Evolutionary conservation across 148 eudicot genomes (phyloP), one percentile per base, ranked within the genome.

Genomic region (Cornus suecica): DNA sequence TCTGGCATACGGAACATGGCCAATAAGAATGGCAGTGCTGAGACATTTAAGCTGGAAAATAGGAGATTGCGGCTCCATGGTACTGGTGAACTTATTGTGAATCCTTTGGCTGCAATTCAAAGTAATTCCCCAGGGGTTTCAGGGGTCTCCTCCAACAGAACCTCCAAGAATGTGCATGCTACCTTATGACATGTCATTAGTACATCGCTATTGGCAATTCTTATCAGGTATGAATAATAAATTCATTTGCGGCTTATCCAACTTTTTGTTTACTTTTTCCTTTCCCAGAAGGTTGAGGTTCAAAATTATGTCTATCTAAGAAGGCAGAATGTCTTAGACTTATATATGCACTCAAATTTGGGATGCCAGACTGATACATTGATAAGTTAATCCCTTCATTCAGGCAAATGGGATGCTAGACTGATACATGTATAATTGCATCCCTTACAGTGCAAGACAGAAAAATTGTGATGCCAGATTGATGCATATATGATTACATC

Each of bases 51-150:
- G 65, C 78, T 80, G 37, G 87, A 87, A 31, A 87, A 80, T 66
- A 87, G 84, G 75, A 87, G 84, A 70, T 83, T 83, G 71, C 79
- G 78, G 26, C 79, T 80, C 30, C 91, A 78, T 15, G 83, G 88
- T 76, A 78, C 84, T 67, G 82, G 86, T 48, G 93, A 88, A 41
- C 78, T 90, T 73, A 89, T 89, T 67, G 78, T 86, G 83, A 94
- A 89, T 74, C 98, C 99, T 24, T 81, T 94, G 86, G 97, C 99
- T 54, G 91, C 89, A 72, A 74, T 86, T 61, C 89, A 71, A 10
- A 71, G 81, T 68, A 77, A 70, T 30, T 68, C 87, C 6, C 82
- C 65, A 24, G 86, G 81, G 65, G 70, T 83, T 65, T 76, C 87
- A 51, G 90, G 80, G 80, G 80, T 77, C 72, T 86, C 80, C 29